Evolutionary conservation across 345 rosid species (phyloP).

Genomic region (Carallia pectinifolia): DNA sequence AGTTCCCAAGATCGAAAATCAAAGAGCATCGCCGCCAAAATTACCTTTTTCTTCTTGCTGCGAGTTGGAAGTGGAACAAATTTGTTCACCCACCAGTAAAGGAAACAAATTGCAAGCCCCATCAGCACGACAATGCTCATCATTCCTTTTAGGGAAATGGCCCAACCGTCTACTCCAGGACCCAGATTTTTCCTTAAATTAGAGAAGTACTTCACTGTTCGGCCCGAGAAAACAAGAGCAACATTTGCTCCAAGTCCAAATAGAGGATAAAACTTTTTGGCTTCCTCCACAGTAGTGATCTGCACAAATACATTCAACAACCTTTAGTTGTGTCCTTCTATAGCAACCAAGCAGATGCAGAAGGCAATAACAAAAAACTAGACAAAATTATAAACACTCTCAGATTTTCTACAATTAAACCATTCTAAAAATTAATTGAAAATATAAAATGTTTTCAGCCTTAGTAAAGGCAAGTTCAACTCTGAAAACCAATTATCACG

Average conservation of each 20-base stretch:
- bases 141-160: conserved; percentile 88
- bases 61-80: conserved; percentile 79
- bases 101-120: conserved; percentile 79
- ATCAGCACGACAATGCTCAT: conserved; percentile 90
- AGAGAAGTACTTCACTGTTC: conserved; percentile 96
- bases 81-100: conserved; percentile 94
- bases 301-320: conserved; percentile 34
- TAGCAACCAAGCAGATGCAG: not conserved
- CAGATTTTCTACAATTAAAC: too few relatives aligned
- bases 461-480: too few relatives aligned
- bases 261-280: conserved; percentile 89
- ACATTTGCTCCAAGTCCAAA: conserved; percentile 95
- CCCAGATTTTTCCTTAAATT: conserved; percentile 80
- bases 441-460: too few relatives aligned
- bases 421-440: too few relatives aligned
- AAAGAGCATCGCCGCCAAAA: not conserved
- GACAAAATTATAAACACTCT: not conserved
- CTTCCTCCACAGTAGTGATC: conserved; percentile 96
- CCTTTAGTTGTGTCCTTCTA: conserved; percentile 12
- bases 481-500: too few relatives aligned
- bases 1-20: conserved; percentile 8
- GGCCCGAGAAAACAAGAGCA: conserved; percentile 89
- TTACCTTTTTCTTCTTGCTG: conserved; percentile 97
- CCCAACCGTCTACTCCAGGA: conserved; percentile 99
- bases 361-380: not conserved